Percentiles rank a stretch among this genome's conserved stretches.
These are phyloP conservation scores for Amanita rubescens DNA, from an alignment of 768 basidiomycete genomes.

Conservation along the genomic window DNA sequence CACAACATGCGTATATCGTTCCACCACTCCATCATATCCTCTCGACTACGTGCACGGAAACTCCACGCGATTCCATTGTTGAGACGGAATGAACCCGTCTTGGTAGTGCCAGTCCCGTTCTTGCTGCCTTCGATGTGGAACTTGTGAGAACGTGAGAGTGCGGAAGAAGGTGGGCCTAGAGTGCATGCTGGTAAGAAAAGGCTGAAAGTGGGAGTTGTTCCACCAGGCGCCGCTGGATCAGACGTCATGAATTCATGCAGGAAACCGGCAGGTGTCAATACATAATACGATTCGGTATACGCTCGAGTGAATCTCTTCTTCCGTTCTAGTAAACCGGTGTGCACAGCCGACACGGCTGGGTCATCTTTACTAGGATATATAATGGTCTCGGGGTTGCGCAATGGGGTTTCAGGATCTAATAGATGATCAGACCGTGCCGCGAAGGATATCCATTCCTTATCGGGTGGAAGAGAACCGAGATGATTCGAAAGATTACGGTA, in stretches of 20 bases:
- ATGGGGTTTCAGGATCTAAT: constrained; percentile 92
- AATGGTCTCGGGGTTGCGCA: constrained; percentile 71
- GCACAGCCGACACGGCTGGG: constrained; percentile 75
- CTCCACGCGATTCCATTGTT: constrained; percentile 57
- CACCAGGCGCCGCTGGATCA: constrained; percentile 50
- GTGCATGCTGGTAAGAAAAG: constrained; percentile 95
- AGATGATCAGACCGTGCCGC: constrained; percentile 90
- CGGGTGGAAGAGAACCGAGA: constrained; percentile 76
- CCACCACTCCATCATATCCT: constrained; percentile 99
- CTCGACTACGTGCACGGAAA: constrained; percentile 82
- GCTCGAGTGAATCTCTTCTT: constrained; percentile 91
- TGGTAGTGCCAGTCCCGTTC: constrained; percentile 66
- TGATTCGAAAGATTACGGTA: constrained; percentile 63
- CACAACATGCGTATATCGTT: constrained; percentile 94
- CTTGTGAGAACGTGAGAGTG: constrained; percentile 73
- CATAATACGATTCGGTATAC: constrained; percentile 82
- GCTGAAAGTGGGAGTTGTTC: constrained; percentile 63
- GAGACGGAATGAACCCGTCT: constrained; percentile 44
- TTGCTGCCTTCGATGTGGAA: constrained; percentile 95
- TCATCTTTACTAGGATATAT: constrained; percentile 90
- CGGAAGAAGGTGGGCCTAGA: constrained; percentile 79
- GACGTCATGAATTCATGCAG: constrained; percentile 84
- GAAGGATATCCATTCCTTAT: constrained; percentile 94
- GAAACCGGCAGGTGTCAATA: constrained; percentile 94
- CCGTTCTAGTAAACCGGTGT: constrained; percentile 86